Base-by-base conservation (phyloP, 805 yeast species). In the Wickerhamomyces bovis region DNA sequence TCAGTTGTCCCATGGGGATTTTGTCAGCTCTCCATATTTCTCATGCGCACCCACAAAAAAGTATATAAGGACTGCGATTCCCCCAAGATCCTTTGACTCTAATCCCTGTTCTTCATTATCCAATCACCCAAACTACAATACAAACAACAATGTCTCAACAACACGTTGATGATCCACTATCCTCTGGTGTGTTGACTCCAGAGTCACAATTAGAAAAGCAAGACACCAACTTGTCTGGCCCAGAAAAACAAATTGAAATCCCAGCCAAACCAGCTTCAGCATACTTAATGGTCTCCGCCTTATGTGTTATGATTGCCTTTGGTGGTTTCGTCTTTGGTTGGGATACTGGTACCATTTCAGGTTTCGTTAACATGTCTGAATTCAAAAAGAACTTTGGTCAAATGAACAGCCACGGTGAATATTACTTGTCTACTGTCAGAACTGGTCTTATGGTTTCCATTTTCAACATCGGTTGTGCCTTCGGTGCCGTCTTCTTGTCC, bases 311-410 rank as follows among this genome's bases (percentile, higher is more conserved):
- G 64, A 77, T 83, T 53, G 85, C 88, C 28, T 83, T 83, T 52
- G 89, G 88, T 68, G 90, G 89, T 41, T 83, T 79, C 61, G 82
- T 83, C 40, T 83, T 81, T 57, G 90, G 90, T 53, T 83, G 85
- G 77, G 90, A 83, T 70, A 82, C 89, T 39, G 89, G 89, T 72
- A 83, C 89, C 52, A 81, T 83, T 61, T 79, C 86, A 19, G 89
- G 89, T 51, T 81, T 83, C 56, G 83, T 81, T 44, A 77, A 78
- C 57, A 67, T 65, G 57, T 56, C 76, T 18, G 85, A 82, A 57
- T 83, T 75, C 67, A 58, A 65, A 43, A 51, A 58, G 36, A 71
- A 87, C 61, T 83, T 83, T 54, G 89, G 88, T 62, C 69, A 72
- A 53, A 19, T 54, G 10, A 47, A 50, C 47, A 55, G 59, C n/a